These are phyloP conservation scores for Aspergillus jensenii DNA, from an alignment of 2,329 filamentous ascomycete genomes.

Conservation along the genomic window DNA sequence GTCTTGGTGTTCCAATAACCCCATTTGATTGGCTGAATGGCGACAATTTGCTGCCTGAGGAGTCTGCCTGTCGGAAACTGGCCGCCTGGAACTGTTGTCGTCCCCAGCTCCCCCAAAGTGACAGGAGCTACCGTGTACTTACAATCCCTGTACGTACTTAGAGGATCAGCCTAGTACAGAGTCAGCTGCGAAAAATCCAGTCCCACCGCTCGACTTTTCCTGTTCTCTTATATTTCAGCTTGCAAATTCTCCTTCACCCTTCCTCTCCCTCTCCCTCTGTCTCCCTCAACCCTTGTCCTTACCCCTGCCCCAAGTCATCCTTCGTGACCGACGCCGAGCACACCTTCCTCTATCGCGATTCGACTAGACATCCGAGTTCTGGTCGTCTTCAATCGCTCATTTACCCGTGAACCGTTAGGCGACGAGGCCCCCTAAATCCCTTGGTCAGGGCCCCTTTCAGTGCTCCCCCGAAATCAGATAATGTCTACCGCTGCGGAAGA, in stretches of 20 bases:
- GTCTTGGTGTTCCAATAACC: not conserved
- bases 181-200: constrained; percentile 7
- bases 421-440: constrained; percentile 85
- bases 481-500: constrained; percentile 52
- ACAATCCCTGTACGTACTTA: constrained; percentile 5
- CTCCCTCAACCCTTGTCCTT: constrained; percentile 2
- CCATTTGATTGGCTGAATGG: not conserved
- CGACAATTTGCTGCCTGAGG: no score
- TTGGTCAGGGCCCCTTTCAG: constrained; percentile 92
- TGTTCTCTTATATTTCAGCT: constrained; percentile 1
- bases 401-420: constrained; percentile 47
- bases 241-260: not conserved
- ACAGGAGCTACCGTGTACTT: constrained; percentile 13
- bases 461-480: constrained; percentile 55
- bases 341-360: not conserved
- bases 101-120: not conserved
- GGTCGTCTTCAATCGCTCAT: constrained; percentile 4
- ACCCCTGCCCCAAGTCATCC: constrained; percentile 2
- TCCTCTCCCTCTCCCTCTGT: not conserved
- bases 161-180: not conserved
- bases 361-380: constrained; percentile 12
- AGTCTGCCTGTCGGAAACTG: no score
- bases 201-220: constrained; percentile 11
- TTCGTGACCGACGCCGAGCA: not conserved
- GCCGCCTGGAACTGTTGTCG: not conserved